Conservation (phyloP, 441 rosid genomes). For the Euphorbia corollata region DNA sequence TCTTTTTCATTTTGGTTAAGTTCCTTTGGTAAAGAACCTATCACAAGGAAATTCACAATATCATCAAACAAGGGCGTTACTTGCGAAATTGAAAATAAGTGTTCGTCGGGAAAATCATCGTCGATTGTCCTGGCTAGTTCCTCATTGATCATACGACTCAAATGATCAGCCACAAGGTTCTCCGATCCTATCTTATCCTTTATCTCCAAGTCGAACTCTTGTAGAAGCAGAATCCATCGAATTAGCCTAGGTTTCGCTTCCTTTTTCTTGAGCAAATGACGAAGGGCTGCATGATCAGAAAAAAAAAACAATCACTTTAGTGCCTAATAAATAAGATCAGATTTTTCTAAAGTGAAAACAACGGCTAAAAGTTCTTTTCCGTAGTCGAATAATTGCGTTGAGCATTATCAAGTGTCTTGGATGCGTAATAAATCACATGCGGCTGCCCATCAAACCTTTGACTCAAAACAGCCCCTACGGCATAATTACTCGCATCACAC, state of each 20-base stretch:
- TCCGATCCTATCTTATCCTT: neutral
- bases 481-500: neutral
- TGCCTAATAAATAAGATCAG: neutral
- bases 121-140: no score
- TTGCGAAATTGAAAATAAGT: no score
- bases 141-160: neutral
- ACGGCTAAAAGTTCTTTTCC: neutral
- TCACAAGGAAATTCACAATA: neutral
- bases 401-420: neutral
- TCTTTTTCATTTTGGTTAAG: neutral
- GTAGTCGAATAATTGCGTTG: neutral
- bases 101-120: neutral
- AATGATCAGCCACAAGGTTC: neutral
- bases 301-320: neutral
- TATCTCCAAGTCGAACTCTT: neutral
- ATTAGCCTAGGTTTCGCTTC: neutral
- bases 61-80: neutral
- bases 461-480: neutral
- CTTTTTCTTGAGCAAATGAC: neutral
- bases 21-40: no score
- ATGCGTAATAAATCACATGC: neutral
- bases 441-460: neutral
- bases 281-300: neutral
- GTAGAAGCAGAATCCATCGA: neutral
- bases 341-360: neutral